Evolutionary conservation across 2,329 filamentous ascomycete genomes (phyloP), one percentile per base, ranked within the genome.

Genomic region (Lasiodiplodia citricola): DNA sequence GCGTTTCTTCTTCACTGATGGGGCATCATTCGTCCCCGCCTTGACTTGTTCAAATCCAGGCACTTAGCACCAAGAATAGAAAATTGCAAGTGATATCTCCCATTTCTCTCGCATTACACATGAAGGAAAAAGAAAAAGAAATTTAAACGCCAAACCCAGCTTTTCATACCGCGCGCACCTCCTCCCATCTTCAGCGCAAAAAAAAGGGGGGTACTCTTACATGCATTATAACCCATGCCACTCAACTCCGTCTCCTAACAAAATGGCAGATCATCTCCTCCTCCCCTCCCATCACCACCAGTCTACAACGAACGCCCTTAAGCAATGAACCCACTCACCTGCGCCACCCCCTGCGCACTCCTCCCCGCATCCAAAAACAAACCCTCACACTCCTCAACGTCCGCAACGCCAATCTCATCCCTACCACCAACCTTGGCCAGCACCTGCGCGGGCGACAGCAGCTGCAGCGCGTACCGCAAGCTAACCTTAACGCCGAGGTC

Each of bases 381-480:
- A 1, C 73, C 79, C 66, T 80, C 80, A 18, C 81, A 82, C 74
- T 85, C 83, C 70, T 82, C 84, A 67, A 89, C 87, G 72, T 90
- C 90, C 57, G 86, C 79, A 28, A 83, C 84, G 68, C 80, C 81
- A 63, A 84, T 84, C 75, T 72, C 87, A 52, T 83, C 82, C 55
- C 76, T 77, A 16, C 82, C 82, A 38, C 79, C 78, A 18, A 96
- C 92, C 78, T 92, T 91, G 70, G 95, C 93, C 75, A 98, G 87
- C 80, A 98, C 97, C 80, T 92, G 95, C 65, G 94, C 91, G 2
- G 94, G 94, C 31, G 94, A 92, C 74, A 99, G 85, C 73, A 99
- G 83, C 83, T 98, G 96, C 78, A 99, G 84, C 73, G 94, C 95
- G 83, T 99, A 99, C 73, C 96, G 86, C 82, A 99, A 81, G 79